phyloP scores from a whole-genome alignment of 208 protist genomes.

The Porcisia deanei region DNA sequence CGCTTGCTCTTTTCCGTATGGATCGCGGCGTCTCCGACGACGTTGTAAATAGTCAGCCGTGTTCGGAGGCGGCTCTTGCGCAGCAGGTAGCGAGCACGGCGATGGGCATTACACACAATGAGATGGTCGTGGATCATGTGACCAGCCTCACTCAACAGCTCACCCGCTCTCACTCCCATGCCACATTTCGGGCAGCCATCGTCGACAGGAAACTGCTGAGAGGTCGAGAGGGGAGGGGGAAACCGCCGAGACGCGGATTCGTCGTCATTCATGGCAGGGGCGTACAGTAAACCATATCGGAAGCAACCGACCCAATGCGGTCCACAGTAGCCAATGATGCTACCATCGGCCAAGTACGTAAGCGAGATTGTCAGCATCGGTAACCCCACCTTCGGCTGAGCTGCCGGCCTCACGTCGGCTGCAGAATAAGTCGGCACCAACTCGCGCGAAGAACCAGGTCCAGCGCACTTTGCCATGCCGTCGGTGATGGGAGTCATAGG shows the following conservation, averaged over 20 bases:
- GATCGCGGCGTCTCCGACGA: conserved; percentile 42
- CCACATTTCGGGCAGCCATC: not conserved
- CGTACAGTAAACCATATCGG: conserved; percentile 20
- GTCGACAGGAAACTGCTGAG: not conserved
- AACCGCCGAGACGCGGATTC: not conserved
- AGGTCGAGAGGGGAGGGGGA: not conserved
- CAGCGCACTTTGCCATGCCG: too few relatives aligned
- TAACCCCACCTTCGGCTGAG: conserved; percentile 3
- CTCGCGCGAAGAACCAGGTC: not conserved
- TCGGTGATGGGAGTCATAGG: not conserved
- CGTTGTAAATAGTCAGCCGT: conserved; percentile 48
- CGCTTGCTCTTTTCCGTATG: conserved; percentile 37
- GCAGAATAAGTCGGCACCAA: not conserved
- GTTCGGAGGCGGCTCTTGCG: conserved; percentile 52
- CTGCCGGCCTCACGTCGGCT: not conserved
- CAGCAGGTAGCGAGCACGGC: conserved; percentile 52
- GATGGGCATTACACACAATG: conserved; percentile 60
- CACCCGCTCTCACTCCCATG: conserved; percentile 25
- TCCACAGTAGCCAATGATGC: conserved; percentile 34
- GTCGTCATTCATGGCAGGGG: not conserved
- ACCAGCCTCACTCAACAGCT: conserved; percentile 59
- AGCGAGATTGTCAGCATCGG: conserved; percentile 25
- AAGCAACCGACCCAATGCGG: conserved; percentile 33
- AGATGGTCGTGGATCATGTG: conserved; percentile 58
- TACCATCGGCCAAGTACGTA: conserved; percentile 34